Evolutionary conservation across 768 basidiomycete genomes (phyloP), one percentile per base, ranked within the genome.

Genomic region (Agaricus subrufescens): DNA sequence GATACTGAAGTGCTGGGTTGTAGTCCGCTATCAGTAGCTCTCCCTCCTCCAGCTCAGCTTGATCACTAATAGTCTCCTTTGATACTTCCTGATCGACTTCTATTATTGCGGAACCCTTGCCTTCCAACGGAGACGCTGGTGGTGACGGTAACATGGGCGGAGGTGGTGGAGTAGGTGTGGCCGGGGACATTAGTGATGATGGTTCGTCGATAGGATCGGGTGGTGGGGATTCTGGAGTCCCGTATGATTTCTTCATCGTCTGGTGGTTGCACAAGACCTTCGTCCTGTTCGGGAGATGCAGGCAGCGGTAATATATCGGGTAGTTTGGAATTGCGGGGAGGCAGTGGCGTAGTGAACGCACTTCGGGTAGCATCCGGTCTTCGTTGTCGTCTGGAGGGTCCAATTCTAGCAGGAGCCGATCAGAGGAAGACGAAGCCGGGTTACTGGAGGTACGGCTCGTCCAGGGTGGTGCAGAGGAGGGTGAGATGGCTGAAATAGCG

Each of bases 301-400:
- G 52, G 52, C 31, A 6, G 43, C 5, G 53, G 46, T 4, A 48
- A 19, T 1, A 57, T 43, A 57, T 50, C 56, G 2, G 56, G 56
- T 3, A 52, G 31, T 37, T 52, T 57, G 2, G 50, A 39, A n/a
- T 42, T 46, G 26, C 50, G 49, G 25, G 57, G 57, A 12, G 57
- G 47, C 8, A 46, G 52, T 1, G 57, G 50, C 1, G 50, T 54
- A 2, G 47, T 49, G 2, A 50, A 38, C 86, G 73, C 79, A 87
- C 79, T 67, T 83, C 83, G 3, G 85, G 85, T 4, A 85, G 86
- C 61, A 87, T 73, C 46, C 67, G 69, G 10, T 75, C 75, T 53
- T 76, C 73, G 39, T 46, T 30, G 23, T 57, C 43, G 49, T 61
- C 60, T 26, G 60, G 60, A 15, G 63, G 62, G 46, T 61, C 61